Evolutionary conservation across 1,284 basidiomycete species (phyloP).

Genomic region (Moesziomyces globuligerus): DNA sequence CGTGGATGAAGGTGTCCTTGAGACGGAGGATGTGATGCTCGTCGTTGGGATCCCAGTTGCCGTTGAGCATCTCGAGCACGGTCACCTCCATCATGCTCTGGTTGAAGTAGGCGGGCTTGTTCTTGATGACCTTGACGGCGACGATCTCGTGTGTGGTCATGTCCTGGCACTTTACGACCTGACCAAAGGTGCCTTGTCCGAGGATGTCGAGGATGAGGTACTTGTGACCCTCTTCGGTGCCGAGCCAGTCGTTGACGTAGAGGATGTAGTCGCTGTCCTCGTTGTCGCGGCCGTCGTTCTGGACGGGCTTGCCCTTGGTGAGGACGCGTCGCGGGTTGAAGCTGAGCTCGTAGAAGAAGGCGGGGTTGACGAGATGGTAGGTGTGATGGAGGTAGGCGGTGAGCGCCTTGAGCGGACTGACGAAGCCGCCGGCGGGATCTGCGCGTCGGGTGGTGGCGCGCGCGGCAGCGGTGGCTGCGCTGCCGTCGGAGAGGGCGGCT

Average conservation of each 20-base stretch:
- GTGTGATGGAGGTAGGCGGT: constrained; percentile 67
- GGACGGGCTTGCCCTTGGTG: constrained; percentile 65
- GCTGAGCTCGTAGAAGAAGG: constrained; percentile 66
- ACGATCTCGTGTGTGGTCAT: constrained; percentile 99
- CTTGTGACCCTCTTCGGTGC: constrained; percentile 71
- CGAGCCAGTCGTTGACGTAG: constrained; percentile 66
- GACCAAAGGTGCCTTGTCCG: constrained; percentile 97
- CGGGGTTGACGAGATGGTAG: constrained; percentile 66
- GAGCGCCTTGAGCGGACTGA: constrained; percentile 66
- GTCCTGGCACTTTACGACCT: constrained; percentile 99
- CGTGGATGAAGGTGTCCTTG: constrained; percentile 95
- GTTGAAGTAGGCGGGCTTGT: constrained; percentile 99
- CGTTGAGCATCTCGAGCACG: constrained; percentile 81
- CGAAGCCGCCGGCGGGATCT: constrained; percentile 63
- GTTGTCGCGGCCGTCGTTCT: constrained; percentile 66
- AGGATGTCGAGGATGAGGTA: constrained; percentile 98
- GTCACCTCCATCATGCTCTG: constrained; percentile 99
- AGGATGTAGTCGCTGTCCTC: constrained; percentile 67
- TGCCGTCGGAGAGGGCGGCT: constrained; percentile 46
- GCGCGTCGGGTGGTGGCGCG: constrained; percentile 52
- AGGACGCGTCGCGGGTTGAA: constrained; percentile 66
- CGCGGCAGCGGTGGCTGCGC: constrained; percentile 44
- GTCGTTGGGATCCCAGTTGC: constrained; percentile 78
- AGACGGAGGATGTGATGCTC: constrained; percentile 96
- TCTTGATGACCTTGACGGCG: constrained; percentile 99